phyloP scores from a whole-genome alignment of 805 yeast species.

The Grigorovia transvaalensis region DNA sequence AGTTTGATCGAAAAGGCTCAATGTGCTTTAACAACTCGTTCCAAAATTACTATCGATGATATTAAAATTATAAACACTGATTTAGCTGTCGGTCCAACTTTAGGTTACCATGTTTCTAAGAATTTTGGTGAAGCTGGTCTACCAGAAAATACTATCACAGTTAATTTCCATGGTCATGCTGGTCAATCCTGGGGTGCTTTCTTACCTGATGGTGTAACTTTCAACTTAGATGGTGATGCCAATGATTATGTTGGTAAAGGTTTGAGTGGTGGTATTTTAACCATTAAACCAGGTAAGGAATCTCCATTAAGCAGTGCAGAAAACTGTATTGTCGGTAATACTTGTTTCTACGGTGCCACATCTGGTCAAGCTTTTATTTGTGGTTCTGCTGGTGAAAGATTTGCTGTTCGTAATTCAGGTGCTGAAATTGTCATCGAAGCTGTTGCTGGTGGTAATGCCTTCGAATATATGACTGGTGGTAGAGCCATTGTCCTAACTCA shows the following conservation, averaged over 20 bases:
- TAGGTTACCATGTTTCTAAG: constrained; percentile 89
- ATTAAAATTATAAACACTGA: constrained; percentile 92
- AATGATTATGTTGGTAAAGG: constrained; percentile 98
- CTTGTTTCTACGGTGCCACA: constrained; percentile 96
- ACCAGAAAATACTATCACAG: constrained; percentile 94
- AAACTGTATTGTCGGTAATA: constrained; percentile 92
- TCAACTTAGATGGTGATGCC: constrained; percentile 94
- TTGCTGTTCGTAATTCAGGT: constrained; percentile 97
- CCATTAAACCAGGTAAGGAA: constrained; percentile 82
- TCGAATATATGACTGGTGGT: constrained; percentile 99
- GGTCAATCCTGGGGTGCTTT: constrained; percentile 99
- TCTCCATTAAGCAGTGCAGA: constrained; percentile 88
- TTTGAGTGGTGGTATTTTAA: constrained; percentile 85
- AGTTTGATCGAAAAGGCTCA: constrained; percentile 94
- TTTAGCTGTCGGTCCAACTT: constrained; percentile 90
- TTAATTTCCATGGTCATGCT: constrained; percentile 83
- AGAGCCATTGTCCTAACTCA: constrained; percentile 86
- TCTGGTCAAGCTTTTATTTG: constrained; percentile 88
- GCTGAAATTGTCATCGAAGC: constrained; percentile 96
- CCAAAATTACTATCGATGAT: constrained; percentile 82
- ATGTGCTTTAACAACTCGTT: constrained; percentile 88
- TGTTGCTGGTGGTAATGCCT: constrained; percentile 90
- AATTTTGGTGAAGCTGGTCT: constrained; percentile 85
- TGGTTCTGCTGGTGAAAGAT: constrained; percentile 97
- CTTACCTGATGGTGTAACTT: constrained; percentile 90